These are phyloP conservation scores for Fusarium tanahbumbuense DNA, from an alignment of 2,329 filamentous ascomycete genomes.

Conservation along the genomic window DNA sequence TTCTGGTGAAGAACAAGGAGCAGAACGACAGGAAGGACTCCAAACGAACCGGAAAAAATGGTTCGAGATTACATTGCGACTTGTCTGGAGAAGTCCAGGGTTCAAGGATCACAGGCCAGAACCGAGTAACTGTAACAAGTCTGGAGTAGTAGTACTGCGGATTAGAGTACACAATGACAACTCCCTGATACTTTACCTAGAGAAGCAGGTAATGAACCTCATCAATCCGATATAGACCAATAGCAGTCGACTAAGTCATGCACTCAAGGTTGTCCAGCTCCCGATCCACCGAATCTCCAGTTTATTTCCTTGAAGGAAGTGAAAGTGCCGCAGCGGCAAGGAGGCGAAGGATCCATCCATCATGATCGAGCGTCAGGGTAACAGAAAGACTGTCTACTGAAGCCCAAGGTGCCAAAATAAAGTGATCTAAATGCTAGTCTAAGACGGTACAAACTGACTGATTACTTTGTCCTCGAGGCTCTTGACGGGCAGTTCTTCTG, in stretches of 20 bases:
- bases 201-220: not conserved
- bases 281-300: constrained; percentile 8
- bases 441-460: not conserved
- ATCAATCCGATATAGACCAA: not conserved
- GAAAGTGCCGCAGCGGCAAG: not conserved
- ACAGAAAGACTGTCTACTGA: not conserved
- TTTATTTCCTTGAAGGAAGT: constrained; percentile 2
- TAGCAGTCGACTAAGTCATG: constrained; percentile 1
- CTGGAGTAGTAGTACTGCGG: not conserved
- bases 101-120: not conserved
- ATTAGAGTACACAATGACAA: not conserved
- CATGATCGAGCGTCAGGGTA: not conserved
- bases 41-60: not conserved
- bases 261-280: not conserved
- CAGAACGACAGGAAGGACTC: not conserved
- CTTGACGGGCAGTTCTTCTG: not conserved
- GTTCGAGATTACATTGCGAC: not conserved
- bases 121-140: not conserved
- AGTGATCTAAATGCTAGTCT: not conserved
- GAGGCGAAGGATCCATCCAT: not conserved
- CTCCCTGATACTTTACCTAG: not conserved
- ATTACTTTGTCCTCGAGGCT: not conserved
- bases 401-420: not conserved
- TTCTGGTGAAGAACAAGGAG: not conserved
- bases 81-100: not conserved